Evolutionary conservation across 169 alveolate species (phyloP).

Genomic region (Cryptosporidium xiaoi): DNA sequence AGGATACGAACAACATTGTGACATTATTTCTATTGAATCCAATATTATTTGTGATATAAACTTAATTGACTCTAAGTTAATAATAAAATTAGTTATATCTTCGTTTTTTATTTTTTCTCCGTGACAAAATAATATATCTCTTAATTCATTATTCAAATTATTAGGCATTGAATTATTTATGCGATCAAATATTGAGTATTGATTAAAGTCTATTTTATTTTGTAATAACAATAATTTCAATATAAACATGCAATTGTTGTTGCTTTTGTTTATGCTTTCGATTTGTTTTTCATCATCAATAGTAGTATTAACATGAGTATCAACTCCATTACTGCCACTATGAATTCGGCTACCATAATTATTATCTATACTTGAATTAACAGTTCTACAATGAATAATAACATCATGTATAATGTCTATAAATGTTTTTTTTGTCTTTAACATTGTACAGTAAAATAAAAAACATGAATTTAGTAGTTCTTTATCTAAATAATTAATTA

Average conservation of each 20-base stretch:
- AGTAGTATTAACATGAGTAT: too few relatives aligned
- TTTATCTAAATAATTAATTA: constrained; percentile 34
- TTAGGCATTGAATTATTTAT: constrained; percentile 5
- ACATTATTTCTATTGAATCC: constrained; percentile 52
- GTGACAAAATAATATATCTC: too few relatives aligned
- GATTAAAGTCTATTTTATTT: constrained; percentile 3
- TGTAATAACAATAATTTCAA: neutral
- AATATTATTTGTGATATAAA: constrained; percentile 39
- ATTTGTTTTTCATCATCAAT: neutral
- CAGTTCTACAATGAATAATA: neutral
- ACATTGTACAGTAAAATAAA: constrained; percentile 25
- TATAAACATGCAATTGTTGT: too few relatives aligned
- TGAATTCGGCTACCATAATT: neutral
- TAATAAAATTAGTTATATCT: neutral
- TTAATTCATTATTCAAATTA: neutral
- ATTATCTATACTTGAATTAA: neutral
- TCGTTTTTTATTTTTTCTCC: neutral
- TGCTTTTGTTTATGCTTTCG: neutral
- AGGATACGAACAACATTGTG: constrained; percentile 71
- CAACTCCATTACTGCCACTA: too few relatives aligned
- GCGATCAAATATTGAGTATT: constrained; percentile 31
- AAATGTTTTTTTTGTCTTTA: constrained; percentile 14
- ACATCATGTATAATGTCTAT: neutral
- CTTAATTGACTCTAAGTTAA: constrained; percentile 5
- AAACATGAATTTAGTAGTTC: constrained; percentile 46